phyloP scores from a whole-genome alignment of 2,329 filamentous ascomycete species.

The Bipolaris sorokiniana region DNA sequence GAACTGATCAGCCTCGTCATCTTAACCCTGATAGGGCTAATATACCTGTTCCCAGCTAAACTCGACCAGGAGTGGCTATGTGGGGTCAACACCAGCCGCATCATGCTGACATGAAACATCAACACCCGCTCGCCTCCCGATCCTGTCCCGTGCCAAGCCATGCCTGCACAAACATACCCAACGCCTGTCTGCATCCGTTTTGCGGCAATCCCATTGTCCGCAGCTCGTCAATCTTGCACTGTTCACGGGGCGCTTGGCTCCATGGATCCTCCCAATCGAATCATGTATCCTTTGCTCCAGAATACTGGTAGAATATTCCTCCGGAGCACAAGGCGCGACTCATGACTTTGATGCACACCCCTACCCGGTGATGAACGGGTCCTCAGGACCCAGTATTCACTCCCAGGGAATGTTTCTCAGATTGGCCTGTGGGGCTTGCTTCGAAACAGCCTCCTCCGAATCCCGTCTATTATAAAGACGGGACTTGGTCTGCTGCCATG shows the following conservation, averaged over 20 bases:
- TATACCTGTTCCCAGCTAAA: constrained; percentile 8
- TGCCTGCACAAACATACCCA: neutral
- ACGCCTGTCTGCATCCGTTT: neutral
- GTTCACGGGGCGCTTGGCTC: neutral
- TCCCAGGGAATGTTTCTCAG: constrained; percentile 14
- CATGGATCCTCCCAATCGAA: neutral
- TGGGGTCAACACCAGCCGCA: constrained; percentile 4
- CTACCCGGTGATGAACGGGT: constrained; percentile 10
- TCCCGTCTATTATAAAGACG: constrained; percentile 21
- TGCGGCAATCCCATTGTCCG: neutral
- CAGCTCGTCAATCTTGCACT: neutral
- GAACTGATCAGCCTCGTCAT: constrained; percentile 1
- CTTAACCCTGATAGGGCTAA: constrained; percentile 4
- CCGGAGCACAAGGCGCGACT: neutral
- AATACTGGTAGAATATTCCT: neutral
- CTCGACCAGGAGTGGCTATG: neutral
- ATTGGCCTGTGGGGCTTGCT: constrained; percentile 13
- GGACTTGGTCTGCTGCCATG: neutral
- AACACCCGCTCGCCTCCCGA: neutral
- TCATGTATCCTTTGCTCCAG: neutral
- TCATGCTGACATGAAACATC: constrained; percentile 10
- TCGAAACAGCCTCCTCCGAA: constrained; percentile 11
- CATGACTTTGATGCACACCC: neutral
- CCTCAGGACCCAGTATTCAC: neutral
- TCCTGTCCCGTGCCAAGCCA: constrained; percentile 2